Percentiles rank a stretch among this genome's conserved stretches.
phyloP scores from a whole-genome alignment of 305 asterid species.

The Fraxinus dipetala region DNA sequence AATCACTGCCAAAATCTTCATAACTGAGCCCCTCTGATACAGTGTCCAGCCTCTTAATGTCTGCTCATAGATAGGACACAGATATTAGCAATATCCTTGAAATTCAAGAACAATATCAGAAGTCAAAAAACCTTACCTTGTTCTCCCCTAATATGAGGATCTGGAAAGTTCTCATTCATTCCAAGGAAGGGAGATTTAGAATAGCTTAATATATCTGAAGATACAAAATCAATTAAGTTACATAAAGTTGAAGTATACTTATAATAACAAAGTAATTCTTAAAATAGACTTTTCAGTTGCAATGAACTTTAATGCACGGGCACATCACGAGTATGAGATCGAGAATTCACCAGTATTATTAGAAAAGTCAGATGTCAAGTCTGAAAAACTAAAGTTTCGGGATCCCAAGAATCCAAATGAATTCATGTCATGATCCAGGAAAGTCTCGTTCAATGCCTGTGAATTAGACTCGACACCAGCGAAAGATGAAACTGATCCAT shows the following conservation, averaged over 20 bases:
- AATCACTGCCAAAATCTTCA: conserved; percentile 47
- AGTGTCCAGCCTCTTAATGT: conserved; percentile 42
- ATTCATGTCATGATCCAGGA: conserved; percentile 50
- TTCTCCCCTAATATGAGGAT: conserved; percentile 44
- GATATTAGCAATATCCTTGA: conserved; percentile 2
- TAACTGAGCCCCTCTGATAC: conserved; percentile 49
- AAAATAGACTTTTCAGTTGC: background rate
- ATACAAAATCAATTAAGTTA: conserved; percentile 25
- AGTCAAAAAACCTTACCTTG: conserved; percentile 43
- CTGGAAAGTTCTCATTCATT: conserved; percentile 49
- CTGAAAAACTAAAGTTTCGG: conserved; percentile 80
- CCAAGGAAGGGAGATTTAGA: conserved; percentile 65
- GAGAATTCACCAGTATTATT: conserved; percentile 58
- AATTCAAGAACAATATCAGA: background rate
- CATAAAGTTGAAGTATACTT: conserved; percentile 5
- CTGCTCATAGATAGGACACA: conserved; percentile 31
- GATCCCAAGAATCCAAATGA: conserved; percentile 68
- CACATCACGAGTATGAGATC: conserved; percentile 11
- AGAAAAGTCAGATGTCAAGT: conserved; percentile 70
- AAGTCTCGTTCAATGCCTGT: conserved; percentile 41
- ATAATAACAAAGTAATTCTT: background rate
- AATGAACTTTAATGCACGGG: background rate
- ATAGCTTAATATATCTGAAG: conserved; percentile 67
- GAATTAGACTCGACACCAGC: conserved; percentile 47
- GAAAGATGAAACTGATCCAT: conserved; percentile 59